Base-by-base conservation (phyloP, 129 eudicot genomes). In the Glebionis coronaria region DNA sequence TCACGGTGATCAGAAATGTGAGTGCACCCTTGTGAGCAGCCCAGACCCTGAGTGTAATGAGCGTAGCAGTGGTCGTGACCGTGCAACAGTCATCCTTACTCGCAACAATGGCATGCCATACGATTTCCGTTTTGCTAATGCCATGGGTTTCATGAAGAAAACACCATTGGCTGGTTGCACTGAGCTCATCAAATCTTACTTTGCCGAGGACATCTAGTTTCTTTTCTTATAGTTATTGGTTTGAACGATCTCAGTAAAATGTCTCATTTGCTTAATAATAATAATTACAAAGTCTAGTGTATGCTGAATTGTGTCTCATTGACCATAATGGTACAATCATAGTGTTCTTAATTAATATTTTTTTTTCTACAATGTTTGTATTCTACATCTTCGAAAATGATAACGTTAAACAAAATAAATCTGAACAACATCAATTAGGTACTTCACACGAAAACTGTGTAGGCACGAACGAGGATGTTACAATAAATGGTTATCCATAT, bases 81-180 rank as follows among this genome's bases (percentile, higher is more conserved):
- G 83, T 1, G 58, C 95, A n/a, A 70, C 85, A 0, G 87, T 87
- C 19, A 74, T 84, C 62, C 85, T 81, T 51, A 84, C 90, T 31
- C 68, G 85, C 65, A 56, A 77, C 80, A 83, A 84, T 47, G 95
- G 95, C 10, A 73, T 87, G 79, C 44, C 27, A 9, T 53, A 72
- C 35, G 56, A 67, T 38, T 25, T 23, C 14, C 87, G 95, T 2
- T 66, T 50, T 28, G 88, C 92, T 38, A 85, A 85, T 11, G 66
- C 78, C 12, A 78, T 85, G 83, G 92, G 92, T 3, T 85, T 85
- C 88, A 29, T 77, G 54, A 54, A 13, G 73, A 65, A 16, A 3
- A 54, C 63, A 3, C 71, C 85, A 0, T 28, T 82, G 80, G 7
- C 78, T 18, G 61, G 70, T 3, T 85, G 92, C 52, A 12, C 71